Evolutionary conservation across 2,329 filamentous ascomycete genomes (phyloP), one percentile per base, ranked within the genome.

Genomic region (Sarocladiaceae sp.): DNA sequence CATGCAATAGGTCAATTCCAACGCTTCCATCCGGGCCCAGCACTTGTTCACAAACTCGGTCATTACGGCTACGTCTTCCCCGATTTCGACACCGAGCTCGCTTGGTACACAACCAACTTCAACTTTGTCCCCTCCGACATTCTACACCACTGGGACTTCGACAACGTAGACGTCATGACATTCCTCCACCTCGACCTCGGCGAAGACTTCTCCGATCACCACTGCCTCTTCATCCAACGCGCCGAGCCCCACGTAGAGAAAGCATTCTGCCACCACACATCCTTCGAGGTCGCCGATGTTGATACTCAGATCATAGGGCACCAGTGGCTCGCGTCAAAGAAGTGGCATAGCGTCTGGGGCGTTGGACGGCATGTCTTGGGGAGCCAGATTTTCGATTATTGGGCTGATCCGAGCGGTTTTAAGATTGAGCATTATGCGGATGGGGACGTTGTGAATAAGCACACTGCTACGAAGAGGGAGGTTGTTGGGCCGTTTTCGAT

Each of bases 321-420:
- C 61, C 69, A 81, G 50, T 84, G 78, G 75, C 65, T 86, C 39
- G 69, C 64, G 0, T 64, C 72, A 42, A 77, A 79, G 58, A 73
- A 72, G 2, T 83, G 78, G 56, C 72, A 72, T 55, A 69, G 65
- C 22, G 74, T 80, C 13, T 86, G 82, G 82, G 82, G 82, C 0
- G 75, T 86, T 0, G 82, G 83, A 0, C 65, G 82, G 40, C 82
- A 86, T 66, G 72, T 83, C 10, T 62, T 84, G 20, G 82, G 82
- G 1, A 75, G 69, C 44, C 80, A 84, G 64, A 75, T 85, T 36
- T 86, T 85, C 56, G 82, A 86, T 60, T 85, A 85, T 62, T 84
- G 80, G 80, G 74, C 69, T 59, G 80, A 83, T 64, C 70, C 73
- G 1, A 74, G 65, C 4, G 71, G 73, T 0, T 78, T 77, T 54